Evolutionary conservation across 148 eudicot species (phyloP), one percentile per base, ranked within the genome.

Genomic region (Polygonum maritimum): DNA sequence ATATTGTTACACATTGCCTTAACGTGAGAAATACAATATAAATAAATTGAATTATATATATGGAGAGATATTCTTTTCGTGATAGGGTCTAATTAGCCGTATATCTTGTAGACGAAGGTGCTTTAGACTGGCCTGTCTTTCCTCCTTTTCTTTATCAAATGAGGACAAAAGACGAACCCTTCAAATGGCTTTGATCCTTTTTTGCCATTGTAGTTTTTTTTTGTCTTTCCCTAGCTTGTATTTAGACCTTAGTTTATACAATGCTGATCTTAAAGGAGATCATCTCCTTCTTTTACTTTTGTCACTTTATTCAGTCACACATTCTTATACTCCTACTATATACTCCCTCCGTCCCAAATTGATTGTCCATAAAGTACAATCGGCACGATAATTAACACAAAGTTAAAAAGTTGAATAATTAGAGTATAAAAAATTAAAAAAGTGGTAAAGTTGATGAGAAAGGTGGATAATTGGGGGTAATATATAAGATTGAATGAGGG

Each of bases 121-220:
- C 71, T 67, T 67, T 65, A 35, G 44, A 36, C 7, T 15, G 44
- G 1, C 62, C 47, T 21, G 48, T 7, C 71, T 69, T 69, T 69
- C 19, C 38, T 33, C 47, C n/a, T 54, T 71, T 71, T 49, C 33
- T 73, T 73, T 73, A 48, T 48, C 75, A 47, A 73, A 39, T 48
- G 57, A 73, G 19, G 75, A 73, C 75, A 51, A 73, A 47, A 73
- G 75, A 36, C 21, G 55, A 36, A 21, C 48, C 75, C 58, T 39
- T 51, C n/a, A 48, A 26, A 73, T 44, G 5, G 10, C 39, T 47
- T 70, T 69, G 21, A 33, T 39, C 57, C 57, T 38, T 48, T 47
- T 70, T 49, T 47, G 1, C 38, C 71, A 40, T 65, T 67, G 71
- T 67, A 15, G 38, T 67, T 67, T 65, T 67, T 67, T 67, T 63